These are phyloP conservation scores for Neonectria faginata DNA, from an alignment of 2,329 filamentous ascomycete species.

Conservation along the genomic window DNA sequence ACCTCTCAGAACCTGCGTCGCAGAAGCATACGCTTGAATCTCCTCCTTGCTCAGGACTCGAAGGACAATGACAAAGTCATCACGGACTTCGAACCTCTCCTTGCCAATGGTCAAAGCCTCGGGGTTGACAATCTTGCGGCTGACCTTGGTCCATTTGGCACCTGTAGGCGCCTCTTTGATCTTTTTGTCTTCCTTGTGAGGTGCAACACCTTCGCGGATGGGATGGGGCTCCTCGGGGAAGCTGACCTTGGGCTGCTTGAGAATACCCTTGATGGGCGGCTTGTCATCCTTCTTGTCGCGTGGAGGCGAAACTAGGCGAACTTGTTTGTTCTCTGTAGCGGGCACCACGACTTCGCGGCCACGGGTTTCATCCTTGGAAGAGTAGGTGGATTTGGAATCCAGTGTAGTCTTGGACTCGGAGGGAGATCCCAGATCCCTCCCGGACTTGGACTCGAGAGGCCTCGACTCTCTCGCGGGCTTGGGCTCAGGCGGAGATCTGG, in stretches of 20 bases:
- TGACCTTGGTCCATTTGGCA: conserved; percentile 94
- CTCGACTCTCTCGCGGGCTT: conserved; percentile 25
- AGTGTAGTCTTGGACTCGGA: conserved; percentile 33
- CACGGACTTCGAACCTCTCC: conserved; percentile 90
- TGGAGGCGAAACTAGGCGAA: conserved; percentile 81
- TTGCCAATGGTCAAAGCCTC: conserved; percentile 87
- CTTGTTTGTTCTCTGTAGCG: conserved; percentile 58
- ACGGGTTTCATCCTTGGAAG: conserved; percentile 50
- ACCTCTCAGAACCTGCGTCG: conserved; percentile 86
- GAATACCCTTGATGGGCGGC: conserved; percentile 84
- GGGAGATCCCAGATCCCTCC: conserved; percentile 22
- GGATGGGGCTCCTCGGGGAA: conserved; percentile 90
- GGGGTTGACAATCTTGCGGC: conserved; percentile 87
- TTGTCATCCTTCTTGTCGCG: conserved; percentile 72
- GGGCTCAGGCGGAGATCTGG: conserved; percentile 7
- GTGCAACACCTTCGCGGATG: conserved; percentile 89
- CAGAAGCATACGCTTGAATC: conserved; percentile 86
- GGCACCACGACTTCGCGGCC: conserved; percentile 56
- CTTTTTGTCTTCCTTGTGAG: conserved; percentile 87
- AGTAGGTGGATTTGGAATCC: conserved; percentile 31
- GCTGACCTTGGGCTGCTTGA: conserved; percentile 82
- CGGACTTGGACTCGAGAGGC: conserved; percentile 17
- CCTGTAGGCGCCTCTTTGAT: conserved; percentile 77
- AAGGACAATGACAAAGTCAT: conserved; percentile 93
- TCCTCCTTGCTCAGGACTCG: conserved; percentile 89